Evolutionary conservation across 495 filamentous ascomycete genomes (phyloP), one percentile per base, ranked within the genome.

Genomic region (Talaromyces proteolyticus): DNA sequence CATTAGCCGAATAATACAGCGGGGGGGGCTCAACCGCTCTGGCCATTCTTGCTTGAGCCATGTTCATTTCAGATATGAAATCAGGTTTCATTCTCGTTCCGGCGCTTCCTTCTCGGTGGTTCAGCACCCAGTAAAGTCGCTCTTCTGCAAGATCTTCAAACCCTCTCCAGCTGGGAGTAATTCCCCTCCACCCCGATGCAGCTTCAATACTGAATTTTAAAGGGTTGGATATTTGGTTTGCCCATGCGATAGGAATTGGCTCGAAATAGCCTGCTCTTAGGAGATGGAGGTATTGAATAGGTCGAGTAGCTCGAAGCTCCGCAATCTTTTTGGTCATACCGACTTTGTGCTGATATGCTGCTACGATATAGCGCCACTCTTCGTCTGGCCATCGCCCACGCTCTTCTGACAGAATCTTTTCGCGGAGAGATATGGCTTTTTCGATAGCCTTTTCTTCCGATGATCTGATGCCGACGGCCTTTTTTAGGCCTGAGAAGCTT

Each of bases 231-330:
- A 49, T 53, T 18, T 53, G 60, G 19, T 54, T 58, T 19, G 68
- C 67, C 71, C 71, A 76, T 2, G 64, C 61, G 19, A 67, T 65
- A 5, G 72, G 70, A 41, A 76, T 76, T 4, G 73, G 70, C 53
- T 76, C 73, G 37, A 76, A 74, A 48, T 73, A 76, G 41, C 73
- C 73, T 3, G 73, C 73, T 39, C 63, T 63, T 12, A 76, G 67
- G 22, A 74, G 60, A 44, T 74, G 71, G 8, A 76, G 62, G 44
- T 76, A 76, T 45, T 76, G 71, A 25, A 64, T 57, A 34, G 73
- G 73, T 4, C 43, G 41, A 1, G 44, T 52, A n/a, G 45, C 49
- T 39, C 73, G 69, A 34, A 74, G 61, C 4, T 69, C 55, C 4
- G 63, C 58, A 34, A 76, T 68, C 42, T 62, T 68, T 29, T 55